phyloP scores from a whole-genome alignment of 495 filamentous ascomycete species.

The Penicillium chermesinum region DNA sequence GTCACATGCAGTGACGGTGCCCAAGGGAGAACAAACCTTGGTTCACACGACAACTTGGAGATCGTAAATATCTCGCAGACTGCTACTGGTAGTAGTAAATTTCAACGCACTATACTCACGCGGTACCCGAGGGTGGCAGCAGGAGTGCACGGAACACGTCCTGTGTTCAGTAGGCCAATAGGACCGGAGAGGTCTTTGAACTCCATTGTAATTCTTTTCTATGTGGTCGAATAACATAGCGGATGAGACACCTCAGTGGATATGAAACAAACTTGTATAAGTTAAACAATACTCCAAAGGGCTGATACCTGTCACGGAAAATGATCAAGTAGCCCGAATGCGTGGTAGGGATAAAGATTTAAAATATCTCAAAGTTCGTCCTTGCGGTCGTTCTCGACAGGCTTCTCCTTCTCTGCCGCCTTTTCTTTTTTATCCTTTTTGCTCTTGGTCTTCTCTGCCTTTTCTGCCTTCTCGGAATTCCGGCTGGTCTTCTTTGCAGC shows the following conservation, averaged over 20 bases:
- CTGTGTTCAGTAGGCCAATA: no score
- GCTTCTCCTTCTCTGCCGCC: slow-evolving; percentile 18
- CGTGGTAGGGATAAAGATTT: slow-evolving; percentile 4
- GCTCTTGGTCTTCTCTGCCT: slow-evolving; percentile 40
- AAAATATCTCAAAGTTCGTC: slow-evolving; percentile 37
- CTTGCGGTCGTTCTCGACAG: slow-evolving; percentile 28
- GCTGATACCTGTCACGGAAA: slow-evolving; percentile 20
- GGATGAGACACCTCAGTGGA: slow-evolving; percentile 19
- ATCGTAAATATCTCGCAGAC: no score
- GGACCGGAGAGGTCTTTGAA: slow-evolving; percentile 4
- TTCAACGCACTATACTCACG: no score
- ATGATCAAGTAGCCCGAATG: background rate
- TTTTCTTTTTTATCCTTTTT: slow-evolving; percentile 31
- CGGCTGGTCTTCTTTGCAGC: slow-evolving; percentile 45
- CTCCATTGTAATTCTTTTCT: slow-evolving; percentile 21
- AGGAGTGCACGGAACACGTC: no score
- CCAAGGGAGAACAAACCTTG: no score
- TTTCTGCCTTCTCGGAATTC: slow-evolving; percentile 42
- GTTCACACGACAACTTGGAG: no score
- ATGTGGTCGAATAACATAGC: slow-evolving; percentile 16
- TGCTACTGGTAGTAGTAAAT: no score
- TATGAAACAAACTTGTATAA: slow-evolving; percentile 4
- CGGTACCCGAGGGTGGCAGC: no score
- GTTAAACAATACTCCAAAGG: slow-evolving; percentile 1
- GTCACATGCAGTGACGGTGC: no score